phyloP scores from a whole-genome alignment of 2,329 filamentous ascomycete genomes.

The Cordyceps fumosorosea region DNA sequence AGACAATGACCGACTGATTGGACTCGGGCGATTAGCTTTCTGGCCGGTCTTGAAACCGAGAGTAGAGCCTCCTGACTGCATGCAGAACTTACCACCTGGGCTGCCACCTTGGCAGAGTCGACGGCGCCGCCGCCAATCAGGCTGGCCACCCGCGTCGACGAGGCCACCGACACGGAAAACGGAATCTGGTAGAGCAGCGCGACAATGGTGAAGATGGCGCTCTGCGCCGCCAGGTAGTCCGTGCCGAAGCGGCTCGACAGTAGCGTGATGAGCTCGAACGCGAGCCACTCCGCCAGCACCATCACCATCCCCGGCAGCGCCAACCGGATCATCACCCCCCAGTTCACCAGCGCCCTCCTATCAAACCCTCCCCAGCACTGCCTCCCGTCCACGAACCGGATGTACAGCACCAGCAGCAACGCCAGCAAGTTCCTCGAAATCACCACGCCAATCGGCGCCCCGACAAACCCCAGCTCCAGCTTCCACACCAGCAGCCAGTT shows the following conservation, averaged over 20 bases:
- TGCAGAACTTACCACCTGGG: constrained; percentile 56
- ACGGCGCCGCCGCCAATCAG: constrained; percentile 81
- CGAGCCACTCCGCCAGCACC: constrained; percentile 88
- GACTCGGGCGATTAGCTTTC: neutral
- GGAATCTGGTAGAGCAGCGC: constrained; percentile 84
- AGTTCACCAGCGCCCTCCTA: constrained; percentile 62
- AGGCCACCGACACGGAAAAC: constrained; percentile 83
- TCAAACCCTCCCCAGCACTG: constrained; percentile 84
- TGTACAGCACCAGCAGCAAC: constrained; percentile 67
- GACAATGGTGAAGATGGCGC: constrained; percentile 72
- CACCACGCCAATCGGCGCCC: constrained; percentile 73
- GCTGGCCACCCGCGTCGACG: constrained; percentile 86
- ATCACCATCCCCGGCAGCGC: constrained; percentile 86
- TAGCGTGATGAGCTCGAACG: constrained; percentile 88
- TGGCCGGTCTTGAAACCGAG: neutral
- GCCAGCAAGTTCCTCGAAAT: constrained; percentile 74
- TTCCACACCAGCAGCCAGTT: constrained; percentile 76
- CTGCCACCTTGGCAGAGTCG: constrained; percentile 71
- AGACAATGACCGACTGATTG: constrained; percentile 49
- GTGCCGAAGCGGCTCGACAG: constrained; percentile 72
- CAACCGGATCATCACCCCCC: constrained; percentile 75
- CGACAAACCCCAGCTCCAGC: constrained; percentile 63
- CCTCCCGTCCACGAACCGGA: constrained; percentile 63
- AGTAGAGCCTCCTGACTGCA: too few species aligned
- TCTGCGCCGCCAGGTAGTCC: constrained; percentile 81